These are phyloP conservation scores for Dunaliella primolecta DNA, from an alignment of 139 green algal genomes.

Conservation along the genomic window DNA sequence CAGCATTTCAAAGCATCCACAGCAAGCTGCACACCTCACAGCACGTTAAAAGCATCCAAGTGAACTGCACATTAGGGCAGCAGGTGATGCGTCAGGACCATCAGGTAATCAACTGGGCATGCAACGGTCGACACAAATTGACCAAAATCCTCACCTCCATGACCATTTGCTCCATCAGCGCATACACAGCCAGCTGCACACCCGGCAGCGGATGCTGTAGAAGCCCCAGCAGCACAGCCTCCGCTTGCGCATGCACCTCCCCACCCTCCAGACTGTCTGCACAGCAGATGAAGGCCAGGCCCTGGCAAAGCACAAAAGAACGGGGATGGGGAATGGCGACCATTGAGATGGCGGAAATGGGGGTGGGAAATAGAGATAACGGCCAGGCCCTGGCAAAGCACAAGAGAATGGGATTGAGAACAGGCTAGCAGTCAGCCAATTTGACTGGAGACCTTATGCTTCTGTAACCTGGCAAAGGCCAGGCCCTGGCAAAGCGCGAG, in stretches of 20 bases:
- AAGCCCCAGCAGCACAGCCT: slow-evolving; percentile 22
- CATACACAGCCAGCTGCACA: slow-evolving; percentile 29
- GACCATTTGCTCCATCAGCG: slow-evolving; percentile 27
- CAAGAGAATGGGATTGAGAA: background rate
- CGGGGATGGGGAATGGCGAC: background rate
- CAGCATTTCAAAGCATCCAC: too few species aligned
- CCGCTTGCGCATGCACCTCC: slow-evolving; percentile 10
- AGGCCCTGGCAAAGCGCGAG: slow-evolving; percentile 9
- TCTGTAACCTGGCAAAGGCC: slow-evolving; percentile 21
- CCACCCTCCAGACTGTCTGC: background rate
- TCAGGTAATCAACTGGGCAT: background rate
- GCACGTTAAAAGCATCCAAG: too few species aligned
- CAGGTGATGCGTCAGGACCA: too few species aligned
- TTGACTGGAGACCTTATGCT: too few species aligned
- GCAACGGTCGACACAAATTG: too few species aligned
- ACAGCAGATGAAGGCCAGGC: slow-evolving; percentile 22
- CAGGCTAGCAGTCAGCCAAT: background rate
- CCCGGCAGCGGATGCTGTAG: slow-evolving; percentile 13
- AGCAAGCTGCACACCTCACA: too few species aligned
- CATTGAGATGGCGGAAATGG: background rate
- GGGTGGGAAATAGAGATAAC: slow-evolving; percentile 15
- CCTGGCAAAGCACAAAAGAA: slow-evolving; percentile 7
- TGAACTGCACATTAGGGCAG: too few species aligned
- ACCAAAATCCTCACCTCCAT: background rate
- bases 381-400: slow-evolving; percentile 20